phyloP scores from a whole-genome alignment of 495 filamentous ascomycete genomes.

The Entonaema liquescens region DNA sequence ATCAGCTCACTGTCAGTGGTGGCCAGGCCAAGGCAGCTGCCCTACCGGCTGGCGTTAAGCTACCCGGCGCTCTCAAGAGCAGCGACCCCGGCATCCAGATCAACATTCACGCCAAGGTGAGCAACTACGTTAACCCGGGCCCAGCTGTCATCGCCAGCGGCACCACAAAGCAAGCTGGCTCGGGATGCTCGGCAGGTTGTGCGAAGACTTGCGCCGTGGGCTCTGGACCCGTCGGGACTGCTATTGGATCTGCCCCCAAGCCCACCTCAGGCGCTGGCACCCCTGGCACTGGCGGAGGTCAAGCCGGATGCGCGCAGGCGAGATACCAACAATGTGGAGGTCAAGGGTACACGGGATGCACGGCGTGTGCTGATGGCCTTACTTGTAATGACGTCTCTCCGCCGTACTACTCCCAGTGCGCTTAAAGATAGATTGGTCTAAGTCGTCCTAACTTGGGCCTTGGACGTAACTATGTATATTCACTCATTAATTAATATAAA shows the following conservation, averaged over 20 bases:
- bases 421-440: constrained; percentile 38
- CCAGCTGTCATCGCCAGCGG: constrained; percentile 41
- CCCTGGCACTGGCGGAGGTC: constrained; percentile 4
- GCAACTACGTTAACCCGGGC: constrained; percentile 43
- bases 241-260: constrained; percentile 34
- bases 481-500: background rate
- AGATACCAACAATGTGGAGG: constrained; percentile 59
- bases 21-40: constrained; percentile 17
- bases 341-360: constrained; percentile 54
- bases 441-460: background rate
- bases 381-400: constrained; percentile 42
- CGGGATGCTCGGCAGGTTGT: constrained; percentile 39
- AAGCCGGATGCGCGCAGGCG: constrained; percentile 39
- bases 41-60: constrained; percentile 48
- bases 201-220: constrained; percentile 44
- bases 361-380: constrained; percentile 48
- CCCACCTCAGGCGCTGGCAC: constrained; percentile 23
- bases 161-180: constrained; percentile 43
- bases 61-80: constrained; percentile 52
- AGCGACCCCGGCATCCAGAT: constrained; percentile 57
- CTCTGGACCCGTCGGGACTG: constrained; percentile 39
- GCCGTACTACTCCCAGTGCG: constrained; percentile 56
- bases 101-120: constrained; percentile 48
- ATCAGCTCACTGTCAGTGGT: constrained; percentile 44
- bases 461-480: background rate